phyloP scores from a whole-genome alignment of 2,329 filamentous ascomycete genomes.

The Ophiostoma ips region DNA sequence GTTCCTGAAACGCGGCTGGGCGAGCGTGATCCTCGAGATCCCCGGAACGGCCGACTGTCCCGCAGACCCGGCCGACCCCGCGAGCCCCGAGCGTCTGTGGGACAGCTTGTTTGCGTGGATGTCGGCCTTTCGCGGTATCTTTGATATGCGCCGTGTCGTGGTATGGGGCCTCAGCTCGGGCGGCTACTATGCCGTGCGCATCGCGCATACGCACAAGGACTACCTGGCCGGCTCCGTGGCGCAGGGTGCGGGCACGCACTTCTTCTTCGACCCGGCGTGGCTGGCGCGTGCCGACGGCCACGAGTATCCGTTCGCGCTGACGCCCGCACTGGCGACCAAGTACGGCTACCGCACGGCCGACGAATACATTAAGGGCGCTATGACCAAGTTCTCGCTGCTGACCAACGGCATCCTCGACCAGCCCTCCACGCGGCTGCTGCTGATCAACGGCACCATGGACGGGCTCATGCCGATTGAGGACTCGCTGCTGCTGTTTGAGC shows the following conservation, averaged over 20 bases:
- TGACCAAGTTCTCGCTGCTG: conserved; percentile 49
- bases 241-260: conserved; percentile 49
- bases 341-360: conserved; percentile 44
- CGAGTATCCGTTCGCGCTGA: conserved; percentile 49
- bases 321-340: conserved; percentile 44
- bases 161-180: conserved; percentile 53
- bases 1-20: conserved; percentile 51
- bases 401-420: conserved; percentile 42
- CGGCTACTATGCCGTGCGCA: conserved; percentile 53
- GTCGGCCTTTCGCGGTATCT: conserved; percentile 26
- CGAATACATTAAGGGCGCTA: conserved; percentile 39
- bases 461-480: conserved; percentile 57
- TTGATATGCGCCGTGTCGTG: conserved; percentile 43
- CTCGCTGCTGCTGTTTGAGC: conserved; percentile 48
- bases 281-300: conserved; percentile 47
- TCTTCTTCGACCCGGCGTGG: conserved; percentile 47
- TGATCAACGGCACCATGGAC: conserved; percentile 50
- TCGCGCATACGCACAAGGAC: conserved; percentile 51
- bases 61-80: conserved; percentile 45
- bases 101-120: conserved; percentile 48
- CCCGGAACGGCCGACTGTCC: conserved; percentile 56
- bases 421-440: conserved; percentile 41
- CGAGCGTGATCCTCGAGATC: conserved; percentile 46
- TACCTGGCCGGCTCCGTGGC: conserved; percentile 42
- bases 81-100: conserved; percentile 47